Base-by-base conservation (phyloP, 768 basidiomycete genomes). In the Auricularia auricula-judae region DNA sequence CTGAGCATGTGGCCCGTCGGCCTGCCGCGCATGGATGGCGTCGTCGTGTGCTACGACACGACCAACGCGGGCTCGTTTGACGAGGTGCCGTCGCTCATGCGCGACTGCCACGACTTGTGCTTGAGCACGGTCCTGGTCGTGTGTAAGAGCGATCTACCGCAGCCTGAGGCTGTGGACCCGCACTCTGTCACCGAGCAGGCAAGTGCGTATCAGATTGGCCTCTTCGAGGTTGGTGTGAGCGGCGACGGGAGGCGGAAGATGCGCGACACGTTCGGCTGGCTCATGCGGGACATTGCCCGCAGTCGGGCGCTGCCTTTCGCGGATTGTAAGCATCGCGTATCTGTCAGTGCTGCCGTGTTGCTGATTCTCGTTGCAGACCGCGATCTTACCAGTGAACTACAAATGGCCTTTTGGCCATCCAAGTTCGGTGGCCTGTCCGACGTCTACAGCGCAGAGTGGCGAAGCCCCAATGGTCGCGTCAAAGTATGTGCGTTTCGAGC, bases 11-110 rank as follows among this genome's bases (percentile, higher is more conserved):
- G 56, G 56, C 56, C 56, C n/a, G 3, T 59, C 23, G 56, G 56
- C 21, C 23, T 59, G 21, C 56, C 56, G 29, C 23, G 12, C 56
- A 78, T 92, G 61, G 87, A 93, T 67, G 96, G 88, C 0, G 84
- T 88, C 14, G 82, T 97, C 62, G 79, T 97, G 34, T 97, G 93
- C 71, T 97, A 94, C 73, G 90, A 94, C 74, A 82, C 86, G 11
- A 82, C 84, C 1, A 78, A 84, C 65, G 72, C 72, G 64, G 73
- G 76, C 1, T 91, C 92, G 29, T 87, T 91, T 69, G 73, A 74
- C 18, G 86, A 84, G 16, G 80, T 95, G 18, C 80, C 84, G 72
- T 80, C 80, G 36, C 79, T 91, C 61, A 78, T 95, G 39, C 80
- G 93, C 94, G 71, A 74, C 91, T 82, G 29, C 51, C 36, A 44